phyloP scores from a whole-genome alignment of 768 basidiomycete genomes.

The Lactarius quietus region DNA sequence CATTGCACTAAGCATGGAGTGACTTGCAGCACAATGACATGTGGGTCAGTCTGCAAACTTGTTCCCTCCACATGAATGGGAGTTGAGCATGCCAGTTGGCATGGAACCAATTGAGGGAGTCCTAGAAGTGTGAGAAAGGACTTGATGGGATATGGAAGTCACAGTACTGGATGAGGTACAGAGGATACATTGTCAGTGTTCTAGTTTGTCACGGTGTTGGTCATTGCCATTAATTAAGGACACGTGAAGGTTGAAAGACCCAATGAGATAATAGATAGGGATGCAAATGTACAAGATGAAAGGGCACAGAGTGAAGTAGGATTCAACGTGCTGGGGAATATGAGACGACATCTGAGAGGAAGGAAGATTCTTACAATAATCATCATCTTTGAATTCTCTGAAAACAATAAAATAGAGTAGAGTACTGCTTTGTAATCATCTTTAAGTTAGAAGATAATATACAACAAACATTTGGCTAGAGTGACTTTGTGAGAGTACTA shows the following conservation, averaged over 20 bases:
- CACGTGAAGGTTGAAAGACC: slow-evolving; percentile 45
- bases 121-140: slow-evolving; percentile 54
- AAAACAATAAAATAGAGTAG: slow-evolving; percentile 42
- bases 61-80: slow-evolving; percentile 17
- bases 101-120: slow-evolving; percentile 29
- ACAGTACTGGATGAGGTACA: slow-evolving; percentile 49
- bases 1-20: slow-evolving; percentile 60
- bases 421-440: slow-evolving; percentile 43
- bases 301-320: slow-evolving; percentile 55
- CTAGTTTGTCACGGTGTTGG: slow-evolving; percentile 35
- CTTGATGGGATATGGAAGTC: slow-evolving; percentile 55
- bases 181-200: not conserved
- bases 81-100: slow-evolving; percentile 23
- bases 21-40: slow-evolving; percentile 55
- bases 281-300: no score
- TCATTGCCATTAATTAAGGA: slow-evolving; percentile 27
- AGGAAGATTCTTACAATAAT: slow-evolving; percentile 47
- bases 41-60: slow-evolving; percentile 44
- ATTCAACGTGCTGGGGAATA: slow-evolving; percentile 41
- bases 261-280: slow-evolving; percentile 47
- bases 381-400: slow-evolving; percentile 47
- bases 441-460: slow-evolving; percentile 46
- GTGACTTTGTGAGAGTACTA: not conserved
- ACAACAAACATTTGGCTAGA: slow-evolving; percentile 35
- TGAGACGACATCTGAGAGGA: slow-evolving; percentile 8